Conservation (phyloP, 805 yeast species). For the Maudiozyma barnettii region DNA sequence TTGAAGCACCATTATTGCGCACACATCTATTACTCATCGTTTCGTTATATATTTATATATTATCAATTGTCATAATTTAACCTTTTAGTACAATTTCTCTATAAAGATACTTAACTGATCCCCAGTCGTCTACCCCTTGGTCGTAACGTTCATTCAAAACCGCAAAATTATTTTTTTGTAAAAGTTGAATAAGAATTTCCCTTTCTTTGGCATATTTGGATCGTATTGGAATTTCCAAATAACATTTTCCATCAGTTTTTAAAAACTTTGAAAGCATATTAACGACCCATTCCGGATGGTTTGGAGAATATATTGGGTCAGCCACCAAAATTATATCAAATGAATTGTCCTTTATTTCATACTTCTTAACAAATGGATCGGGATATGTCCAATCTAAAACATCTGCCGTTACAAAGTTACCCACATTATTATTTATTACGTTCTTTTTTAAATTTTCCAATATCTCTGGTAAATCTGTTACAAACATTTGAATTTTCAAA, state of each 20-base stretch:
- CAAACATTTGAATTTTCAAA: conserved; percentile 35
- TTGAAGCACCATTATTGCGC: background rate
- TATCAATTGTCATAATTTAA: background rate
- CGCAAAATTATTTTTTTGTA: conserved; percentile 29
- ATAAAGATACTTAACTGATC: conserved; percentile 48
- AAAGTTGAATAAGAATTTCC: conserved; percentile 44
- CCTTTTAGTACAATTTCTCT: conserved; percentile 25
- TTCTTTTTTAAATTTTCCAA: conserved; percentile 58
- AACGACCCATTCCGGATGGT: conserved; percentile 69
- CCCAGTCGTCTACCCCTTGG: conserved; percentile 80
- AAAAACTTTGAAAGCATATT: conserved; percentile 47
- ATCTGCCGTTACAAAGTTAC: conserved; percentile 29
- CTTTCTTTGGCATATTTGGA: conserved; percentile 58
- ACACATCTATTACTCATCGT: background rate
- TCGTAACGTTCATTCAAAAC: conserved; percentile 36
- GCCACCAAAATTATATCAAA: conserved; percentile 63
- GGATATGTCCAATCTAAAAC: conserved; percentile 78
- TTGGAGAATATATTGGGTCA: conserved; percentile 80
- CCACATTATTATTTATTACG: conserved; percentile 40
- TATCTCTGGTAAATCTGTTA: conserved; percentile 79
- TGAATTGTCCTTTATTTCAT: conserved; percentile 19
- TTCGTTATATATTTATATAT: background rate
- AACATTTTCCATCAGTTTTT: conserved; percentile 35
- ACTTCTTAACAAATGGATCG: conserved; percentile 24
- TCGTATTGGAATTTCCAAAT: conserved; percentile 72